Conservation (phyloP, 305 asterid species). For the Galium porrigens region DNA sequence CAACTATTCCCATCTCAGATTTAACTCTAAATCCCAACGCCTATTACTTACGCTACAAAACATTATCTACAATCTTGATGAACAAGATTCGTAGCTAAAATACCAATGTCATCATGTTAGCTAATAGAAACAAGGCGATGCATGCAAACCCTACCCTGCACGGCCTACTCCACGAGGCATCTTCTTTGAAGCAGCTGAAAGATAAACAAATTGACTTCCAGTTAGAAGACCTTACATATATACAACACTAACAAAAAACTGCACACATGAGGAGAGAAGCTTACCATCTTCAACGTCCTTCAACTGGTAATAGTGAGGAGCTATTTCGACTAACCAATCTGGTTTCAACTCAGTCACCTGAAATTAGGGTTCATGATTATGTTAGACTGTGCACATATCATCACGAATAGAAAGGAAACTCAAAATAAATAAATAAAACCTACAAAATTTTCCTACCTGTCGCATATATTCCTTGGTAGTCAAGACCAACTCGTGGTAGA, state of each 20-base stretch:
- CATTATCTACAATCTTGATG: conserved; percentile 5
- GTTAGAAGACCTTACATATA: neutral
- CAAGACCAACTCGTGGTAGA: conserved; percentile 82
- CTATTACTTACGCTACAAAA: conserved; percentile 11
- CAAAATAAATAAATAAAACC: neutral
- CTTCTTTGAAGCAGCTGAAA: conserved; percentile 58
- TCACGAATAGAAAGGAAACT: neutral
- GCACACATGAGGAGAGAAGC: conserved; percentile 16
- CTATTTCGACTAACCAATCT: conserved; percentile 83
- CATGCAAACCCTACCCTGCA: conserved; percentile 29
- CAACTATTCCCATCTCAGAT: neutral
- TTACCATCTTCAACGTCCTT: conserved; percentile 84
- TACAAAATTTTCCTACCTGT: conserved; percentile 30
- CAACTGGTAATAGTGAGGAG: conserved; percentile 78
- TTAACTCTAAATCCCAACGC: neutral
- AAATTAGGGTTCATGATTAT: conserved; percentile 10
- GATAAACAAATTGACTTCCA: conserved; percentile 10
- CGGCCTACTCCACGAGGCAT: conserved; percentile 93
- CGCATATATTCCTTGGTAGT: conserved; percentile 95
- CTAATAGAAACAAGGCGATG: neutral
- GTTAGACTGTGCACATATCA: neutral
- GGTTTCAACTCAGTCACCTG: conserved; percentile 71
- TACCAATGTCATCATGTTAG: neutral
- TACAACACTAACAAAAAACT: neutral
- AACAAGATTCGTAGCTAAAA: neutral